Evolutionary conservation across 2,329 filamentous ascomycete genomes (phyloP).

Genomic region (Pseudocercospora cruenta): DNA sequence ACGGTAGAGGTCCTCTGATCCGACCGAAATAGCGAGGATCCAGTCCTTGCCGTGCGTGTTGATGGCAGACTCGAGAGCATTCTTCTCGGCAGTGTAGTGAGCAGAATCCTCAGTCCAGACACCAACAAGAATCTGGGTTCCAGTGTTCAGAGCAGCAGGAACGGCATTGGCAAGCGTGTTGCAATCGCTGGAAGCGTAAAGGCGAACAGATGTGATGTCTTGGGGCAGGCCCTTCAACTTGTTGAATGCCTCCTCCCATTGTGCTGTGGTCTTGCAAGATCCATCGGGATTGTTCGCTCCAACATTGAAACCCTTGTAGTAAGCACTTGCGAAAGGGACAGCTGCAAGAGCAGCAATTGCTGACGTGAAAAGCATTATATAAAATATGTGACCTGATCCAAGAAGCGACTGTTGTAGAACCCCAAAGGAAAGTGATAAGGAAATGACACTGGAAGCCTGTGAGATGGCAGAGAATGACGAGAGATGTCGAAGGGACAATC

Average conservation of each 20-base stretch:
- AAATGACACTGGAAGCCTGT: neutral
- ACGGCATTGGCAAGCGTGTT: slow-evolving; percentile 54
- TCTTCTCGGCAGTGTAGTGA: slow-evolving; percentile 64
- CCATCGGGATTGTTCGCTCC: slow-evolving; percentile 46
- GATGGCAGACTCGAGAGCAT: slow-evolving; percentile 62
- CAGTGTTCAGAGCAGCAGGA: slow-evolving; percentile 63
- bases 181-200: slow-evolving; percentile 67
- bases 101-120: slow-evolving; percentile 58
- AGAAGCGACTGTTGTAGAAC: neutral
- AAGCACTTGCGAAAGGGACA: slow-evolving; percentile 40
- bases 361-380: slow-evolving; percentile 37
- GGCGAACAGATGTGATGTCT: slow-evolving; percentile 61
- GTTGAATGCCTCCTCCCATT: slow-evolving; percentile 44
- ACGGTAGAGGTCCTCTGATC: slow-evolving; percentile 70
- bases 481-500: neutral
- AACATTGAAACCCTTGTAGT: slow-evolving; percentile 50
- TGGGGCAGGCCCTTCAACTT: slow-evolving; percentile 51
- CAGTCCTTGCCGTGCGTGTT: slow-evolving; percentile 59
- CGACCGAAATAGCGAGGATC: slow-evolving; percentile 67
- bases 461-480: neutral
- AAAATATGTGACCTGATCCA: too few relatives aligned
- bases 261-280: slow-evolving; percentile 43
- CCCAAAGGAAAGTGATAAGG: neutral
- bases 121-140: slow-evolving; percentile 65
- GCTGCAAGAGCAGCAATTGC: slow-evolving; percentile 39